Base-by-base conservation (phyloP, 2,329 filamentous ascomycete genomes). In the Aspergillus fischeri region DNA sequence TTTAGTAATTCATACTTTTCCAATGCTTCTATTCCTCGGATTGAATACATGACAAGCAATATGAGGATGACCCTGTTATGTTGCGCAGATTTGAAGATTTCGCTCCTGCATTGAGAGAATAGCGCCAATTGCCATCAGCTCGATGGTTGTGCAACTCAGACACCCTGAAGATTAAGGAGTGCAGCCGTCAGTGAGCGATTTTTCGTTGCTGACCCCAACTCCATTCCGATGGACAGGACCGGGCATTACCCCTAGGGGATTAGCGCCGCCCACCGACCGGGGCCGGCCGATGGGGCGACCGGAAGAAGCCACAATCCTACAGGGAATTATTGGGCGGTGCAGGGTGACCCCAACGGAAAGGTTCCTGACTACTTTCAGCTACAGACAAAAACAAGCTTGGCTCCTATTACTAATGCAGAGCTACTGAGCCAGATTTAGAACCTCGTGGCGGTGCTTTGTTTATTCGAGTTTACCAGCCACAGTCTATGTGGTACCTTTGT, bases 231-330 rank as follows among this genome's bases (percentile, higher is more conserved):
- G 38, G 45, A 20, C 52, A 44, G 20, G 45, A 28, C 32, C 24
- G 45, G 29, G 27, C n/a, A 50, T 29, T 20, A 38, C 49, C 35
- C 45, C 28, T 32, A 59, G 38, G 51, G 53, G 56, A 53, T 11
- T 57, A 44, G 54, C 55, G 54, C 53, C 56, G 38, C 52, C 35
- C 24, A 55, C 62, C 60, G 60, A 64, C 63, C 63, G 60, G 63
- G 54, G 28, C 63, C 63, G 60, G 61, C 63, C 60, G 63, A 65
- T 61, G 57, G 58, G 55, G 59, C 44, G 47, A 53, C 60, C 60
- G 58, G 58, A 63, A 54, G 59, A 55, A 55, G 54, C 55, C 51
- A 44, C 55, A 24, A 28, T 49, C 51, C 49, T 51, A 52, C 27
- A 35, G n/a, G 32, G 24, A n/a, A n/a, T 28, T 32, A 28, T 47